Evolutionary conservation across 192 early-diverging fungal species (phyloP), one percentile per base, ranked within the genome.

Genomic region (Lunasporangiospora selenospora): DNA sequence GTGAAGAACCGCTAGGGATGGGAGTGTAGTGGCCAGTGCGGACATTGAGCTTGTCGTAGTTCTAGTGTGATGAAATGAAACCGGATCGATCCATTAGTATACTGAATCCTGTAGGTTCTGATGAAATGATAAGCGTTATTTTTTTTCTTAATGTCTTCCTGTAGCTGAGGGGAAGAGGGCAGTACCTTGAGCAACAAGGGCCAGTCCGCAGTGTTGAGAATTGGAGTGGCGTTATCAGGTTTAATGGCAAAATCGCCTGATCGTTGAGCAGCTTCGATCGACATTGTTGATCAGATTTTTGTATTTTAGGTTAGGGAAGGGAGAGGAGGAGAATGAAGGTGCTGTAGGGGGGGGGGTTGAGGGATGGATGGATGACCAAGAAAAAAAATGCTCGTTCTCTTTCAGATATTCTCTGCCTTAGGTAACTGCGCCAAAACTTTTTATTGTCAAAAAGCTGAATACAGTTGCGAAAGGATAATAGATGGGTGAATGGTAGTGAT

Each of bases 11-110:
- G 45, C 84, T 88, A 23, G 95, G 94, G 59, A 99, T 96, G 48
- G 97, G 97, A 41, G 97, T 99, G 85, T 97, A 99, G 83, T 99
- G 96, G 42, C 89, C 92, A 27, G 97, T 96, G 67, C 97, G 87
- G 64, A 99, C 93, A 61, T 98, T 92, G 61, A 99, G 87, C 81
- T 96, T 94, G 82, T 98, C 96, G 80, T 90, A 98, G 88, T 95
- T 94, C 88, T 90, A 70, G 31, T 31, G n/a, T 23, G 34, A 36
- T 23, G 9, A 53, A 23, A 40, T 29, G 26, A 51, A 31, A 24
- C 27, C 34, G 34, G 26, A 46, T 42, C 29, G 44, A 41, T 42
- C 16, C 16, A 16, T 19, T 18, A 16, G 41, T 42, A 42, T 18
- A 42, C 16, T 3, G 16, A 18, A 16, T 16, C 12, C n/a, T n/a